Evolutionary conservation across 2,329 filamentous ascomycete species (phyloP), one percentile per base, ranked within the genome.

Genomic region (Fusarium brachygibbosum): DNA sequence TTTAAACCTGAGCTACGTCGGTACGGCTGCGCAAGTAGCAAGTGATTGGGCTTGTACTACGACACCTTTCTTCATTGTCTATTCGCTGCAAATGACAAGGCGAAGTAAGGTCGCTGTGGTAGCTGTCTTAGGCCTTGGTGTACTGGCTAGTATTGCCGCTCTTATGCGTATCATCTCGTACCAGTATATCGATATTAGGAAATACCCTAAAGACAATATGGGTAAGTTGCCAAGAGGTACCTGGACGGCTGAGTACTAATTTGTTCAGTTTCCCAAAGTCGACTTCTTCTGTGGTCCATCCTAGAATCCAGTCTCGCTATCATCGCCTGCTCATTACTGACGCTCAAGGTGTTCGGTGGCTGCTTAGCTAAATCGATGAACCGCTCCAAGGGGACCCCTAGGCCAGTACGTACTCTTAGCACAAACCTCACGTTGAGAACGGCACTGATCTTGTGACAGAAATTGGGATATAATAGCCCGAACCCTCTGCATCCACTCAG

Each of bases 41-140:
- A 65, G 72, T 0, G 76, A 77, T 37, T 77, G 76, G 75, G 60
- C 69, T 1, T 76, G 71, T 28, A 76, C 74, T 13, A 73, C 70
- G 8, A 71, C 71, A 4, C 76, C 76, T 1, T 76, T 76, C 53
- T 77, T 78, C 50, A 71, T 78, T 5, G 49, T 78, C 1, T 49
- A 59, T 17, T 62, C 63, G 0, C 19, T 78, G 1, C 75, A 77
- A 41, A 77, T 78, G 72, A 61, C 69, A 1, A 63, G 51, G 6
- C 57, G 71, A 0, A 63, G 63, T 23, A 77, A 77, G 48, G 46
- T 69, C 2, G 59, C 63, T 1, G 66, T 70, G 3, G 55, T 67
- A 2, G 55, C 41, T 1, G 48, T 70, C 2, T 35, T 70, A 1
- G 58, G 66, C 1, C 38, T 69, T 17, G 68, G 66, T 17, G 29